Evolutionary conservation across 768 basidiomycete genomes (phyloP).

Genomic region (Trametes cinnabarina): DNA sequence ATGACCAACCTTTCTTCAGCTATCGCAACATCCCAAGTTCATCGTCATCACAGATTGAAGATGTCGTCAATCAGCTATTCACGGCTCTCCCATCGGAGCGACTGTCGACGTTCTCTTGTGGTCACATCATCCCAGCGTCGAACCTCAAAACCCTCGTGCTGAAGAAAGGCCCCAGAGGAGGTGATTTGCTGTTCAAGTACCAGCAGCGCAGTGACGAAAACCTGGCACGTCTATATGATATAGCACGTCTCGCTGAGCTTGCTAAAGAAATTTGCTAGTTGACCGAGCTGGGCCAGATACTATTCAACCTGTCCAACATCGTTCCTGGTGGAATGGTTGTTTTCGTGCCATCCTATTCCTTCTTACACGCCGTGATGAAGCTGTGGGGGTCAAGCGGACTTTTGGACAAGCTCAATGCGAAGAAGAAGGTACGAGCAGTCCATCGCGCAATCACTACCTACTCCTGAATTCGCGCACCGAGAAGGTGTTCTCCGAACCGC

Average conservation of each 20-base stretch:
- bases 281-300: conserved; percentile 76
- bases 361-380: conserved; percentile 63
- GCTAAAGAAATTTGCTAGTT: conserved; percentile 42
- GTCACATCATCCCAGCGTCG: conserved; percentile 82
- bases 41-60: conserved; percentile 64
- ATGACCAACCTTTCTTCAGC: neutral
- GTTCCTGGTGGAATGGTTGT: conserved; percentile 89
- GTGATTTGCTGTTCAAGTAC: conserved; percentile 78
- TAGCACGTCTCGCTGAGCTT: too few relatives aligned
- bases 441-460: too few relatives aligned
- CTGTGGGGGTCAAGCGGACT: conserved; percentile 65
- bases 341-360: conserved; percentile 91
- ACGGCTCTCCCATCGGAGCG: conserved; percentile 55
- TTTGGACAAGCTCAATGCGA: conserved; percentile 57
- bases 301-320: conserved; percentile 76
- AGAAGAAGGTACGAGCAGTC: conserved; percentile 82
- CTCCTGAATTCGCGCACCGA: too few relatives aligned
- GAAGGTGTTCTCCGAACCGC: conserved; percentile 89
- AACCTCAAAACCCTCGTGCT: conserved; percentile 78
- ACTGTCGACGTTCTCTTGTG: conserved; percentile 83
- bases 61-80: conserved; percentile 81
- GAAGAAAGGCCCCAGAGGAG: conserved; percentile 70
- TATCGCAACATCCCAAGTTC: neutral
- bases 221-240: conserved; percentile 42
- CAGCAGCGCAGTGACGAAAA: conserved; percentile 60